Base-by-base conservation (phyloP, 495 filamentous ascomycete genomes). In the Penicillium coffeae region DNA sequence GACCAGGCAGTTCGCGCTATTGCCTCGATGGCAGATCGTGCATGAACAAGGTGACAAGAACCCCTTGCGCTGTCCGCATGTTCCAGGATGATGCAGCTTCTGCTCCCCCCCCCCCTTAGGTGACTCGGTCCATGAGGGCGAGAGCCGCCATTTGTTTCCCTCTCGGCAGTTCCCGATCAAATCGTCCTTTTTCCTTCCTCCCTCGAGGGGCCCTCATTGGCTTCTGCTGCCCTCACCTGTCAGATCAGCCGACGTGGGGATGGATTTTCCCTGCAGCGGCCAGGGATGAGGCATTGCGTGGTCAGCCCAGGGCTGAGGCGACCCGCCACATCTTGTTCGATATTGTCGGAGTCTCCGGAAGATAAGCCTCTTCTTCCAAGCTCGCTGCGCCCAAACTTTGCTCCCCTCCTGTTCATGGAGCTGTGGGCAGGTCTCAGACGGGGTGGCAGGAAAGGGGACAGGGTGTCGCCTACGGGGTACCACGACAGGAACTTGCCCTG, bases 61-160 rank as follows among this genome's bases (percentile, higher is more conserved):
- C 58, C 64, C 68, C 68, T 68, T 72, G 54, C 65, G 64, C 58
- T 63, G 67, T 62, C 60, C 54, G 63, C 50, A 72, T 64, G 69
- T 71, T 62, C 64, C 63, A 34, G 25, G 34, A 18, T 47, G 4
- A 9, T 32, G 15, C 21, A 38, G 15, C 21, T 43, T 4, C 39
- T 44, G 21, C 14, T 6, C 46, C 38, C 27, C 20, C 21, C 10
- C 49, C 20, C 46, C 43, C 47, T 47, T 34, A 36, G 5, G 30
- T 39, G 21, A 35, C 39, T 33, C 33, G 2, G 40, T 34, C 42
- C 30, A 38, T 37, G 9, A 22, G 19, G 38, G 38, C n/a, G 38
- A 38, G 39, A 54, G 51, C 45, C 51, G 45, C 54, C 48, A 38
- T 33, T 40, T 35, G 40, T 46, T 49, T 35, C 35, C 30, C 34